These are phyloP conservation scores for Zelopaecilomyces penicillatus DNA, from an alignment of 2,329 filamentous ascomycete species.

Conservation along the genomic window DNA sequence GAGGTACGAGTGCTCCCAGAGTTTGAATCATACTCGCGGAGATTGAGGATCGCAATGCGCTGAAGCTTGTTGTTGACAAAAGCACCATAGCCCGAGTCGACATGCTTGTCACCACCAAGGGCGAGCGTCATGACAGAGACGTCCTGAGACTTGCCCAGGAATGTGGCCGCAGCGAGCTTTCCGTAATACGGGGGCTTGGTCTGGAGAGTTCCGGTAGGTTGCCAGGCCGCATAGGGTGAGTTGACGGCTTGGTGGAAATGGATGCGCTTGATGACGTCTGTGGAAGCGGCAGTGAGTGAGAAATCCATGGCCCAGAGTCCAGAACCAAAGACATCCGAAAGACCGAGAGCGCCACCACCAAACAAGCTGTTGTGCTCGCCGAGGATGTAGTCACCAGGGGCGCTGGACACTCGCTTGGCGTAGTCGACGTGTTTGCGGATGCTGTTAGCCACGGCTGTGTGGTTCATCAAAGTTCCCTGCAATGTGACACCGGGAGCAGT, in stretches of 20 bases:
- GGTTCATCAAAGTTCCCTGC: constrained; percentile 28
- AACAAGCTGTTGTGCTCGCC: constrained; percentile 40
- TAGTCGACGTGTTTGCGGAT: constrained; percentile 19
- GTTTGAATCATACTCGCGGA: constrained; percentile 10
- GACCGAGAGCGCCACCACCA: constrained; percentile 29
- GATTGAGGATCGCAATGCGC: constrained; percentile 14
- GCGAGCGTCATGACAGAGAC: constrained; percentile 8
- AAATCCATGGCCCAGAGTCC: constrained; percentile 42
- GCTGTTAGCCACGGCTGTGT: constrained; percentile 24
- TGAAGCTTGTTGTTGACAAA: constrained; percentile 9
- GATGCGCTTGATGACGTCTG: constrained; percentile 24
- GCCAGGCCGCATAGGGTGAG: constrained; percentile 17
- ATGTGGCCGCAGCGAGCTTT: constrained; percentile 14
- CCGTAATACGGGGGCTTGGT: constrained; percentile 16
- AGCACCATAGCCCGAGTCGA: constrained; percentile 16
- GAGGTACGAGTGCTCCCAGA: constrained; percentile 2
- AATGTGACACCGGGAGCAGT: constrained; percentile 29
- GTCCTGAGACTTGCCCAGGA: constrained; percentile 10
- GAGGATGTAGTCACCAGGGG: constrained; percentile 29
- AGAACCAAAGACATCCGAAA: constrained; percentile 39
- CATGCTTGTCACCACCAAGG: constrained; percentile 7
- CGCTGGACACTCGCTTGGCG: constrained; percentile 19
- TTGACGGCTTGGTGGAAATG: constrained; percentile 33
- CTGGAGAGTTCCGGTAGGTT: constrained; percentile 5
- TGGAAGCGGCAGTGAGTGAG: constrained; percentile 25